Percentiles rank a stretch among this genome's conserved stretches.
phyloP scores from a whole-genome alignment of 2,329 filamentous ascomycete species.

The Westerdykella ornata region DNA sequence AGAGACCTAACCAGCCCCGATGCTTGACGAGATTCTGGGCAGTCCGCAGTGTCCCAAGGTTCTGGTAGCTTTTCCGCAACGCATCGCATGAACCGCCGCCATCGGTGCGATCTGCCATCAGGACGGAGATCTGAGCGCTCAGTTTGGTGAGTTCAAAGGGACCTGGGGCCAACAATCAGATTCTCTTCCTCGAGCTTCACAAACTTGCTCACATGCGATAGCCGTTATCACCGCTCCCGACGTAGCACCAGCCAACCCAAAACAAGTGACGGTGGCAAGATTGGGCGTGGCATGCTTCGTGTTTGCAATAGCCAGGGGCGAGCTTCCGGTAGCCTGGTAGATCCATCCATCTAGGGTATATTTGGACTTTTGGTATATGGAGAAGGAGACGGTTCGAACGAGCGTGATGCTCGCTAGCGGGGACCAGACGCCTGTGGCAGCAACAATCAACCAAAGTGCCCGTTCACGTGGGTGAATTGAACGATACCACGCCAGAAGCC shows the following conservation, averaged over 20 bases:
- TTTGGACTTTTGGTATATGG: slow-evolving; percentile 72
- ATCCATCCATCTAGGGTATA: slow-evolving; percentile 66
- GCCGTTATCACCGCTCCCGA: slow-evolving; percentile 74
- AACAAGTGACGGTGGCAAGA: slow-evolving; percentile 65
- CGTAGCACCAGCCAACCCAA: slow-evolving; percentile 69
- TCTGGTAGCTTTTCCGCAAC: slow-evolving; percentile 57
- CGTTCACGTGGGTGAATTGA: slow-evolving; percentile 5
- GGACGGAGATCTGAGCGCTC: slow-evolving; percentile 75
- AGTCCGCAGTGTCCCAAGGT: slow-evolving; percentile 69
- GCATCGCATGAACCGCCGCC: slow-evolving; percentile 28
- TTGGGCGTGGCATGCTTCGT: slow-evolving; percentile 64
- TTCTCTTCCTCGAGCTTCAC: not conserved
- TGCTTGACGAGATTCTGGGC: slow-evolving; percentile 71
- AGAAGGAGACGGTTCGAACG: slow-evolving; percentile 71
- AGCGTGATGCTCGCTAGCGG: slow-evolving; percentile 74
- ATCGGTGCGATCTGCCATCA: slow-evolving; percentile 60
- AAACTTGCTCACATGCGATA: slow-evolving; percentile 57
- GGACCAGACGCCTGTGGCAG: slow-evolving; percentile 58
- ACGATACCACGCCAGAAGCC: slow-evolving; percentile 49
- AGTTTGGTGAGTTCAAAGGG: slow-evolving; percentile 88
- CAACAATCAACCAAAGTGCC: slow-evolving; percentile 8
- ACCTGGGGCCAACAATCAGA: slow-evolving; percentile 40
- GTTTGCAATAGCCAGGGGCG: slow-evolving; percentile 67
- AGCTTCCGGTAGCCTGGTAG: slow-evolving; percentile 56
- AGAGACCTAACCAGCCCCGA: slow-evolving; percentile 65